These are phyloP conservation scores for Sarocladiaceae sp. DNA, from an alignment of 2,329 filamentous ascomycete species.

Conservation along the genomic window DNA sequence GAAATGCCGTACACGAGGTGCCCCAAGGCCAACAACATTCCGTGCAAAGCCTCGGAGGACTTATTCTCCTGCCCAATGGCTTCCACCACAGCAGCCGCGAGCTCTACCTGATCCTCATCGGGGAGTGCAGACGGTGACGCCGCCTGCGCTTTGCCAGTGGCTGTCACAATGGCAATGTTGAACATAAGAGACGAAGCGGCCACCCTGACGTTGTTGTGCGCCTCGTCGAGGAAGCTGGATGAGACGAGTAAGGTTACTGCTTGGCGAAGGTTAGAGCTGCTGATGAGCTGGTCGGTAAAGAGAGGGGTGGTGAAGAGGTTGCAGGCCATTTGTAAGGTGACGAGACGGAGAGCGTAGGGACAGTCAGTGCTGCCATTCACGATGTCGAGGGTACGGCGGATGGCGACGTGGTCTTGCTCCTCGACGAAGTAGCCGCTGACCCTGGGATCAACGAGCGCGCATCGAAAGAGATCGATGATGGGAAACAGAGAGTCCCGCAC, in stretches of 20 bases:
- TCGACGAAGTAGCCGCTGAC: conserved; percentile 79
- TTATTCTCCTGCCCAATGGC: conserved; percentile 53
- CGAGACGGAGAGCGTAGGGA: conserved; percentile 77
- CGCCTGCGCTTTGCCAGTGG: conserved; percentile 48
- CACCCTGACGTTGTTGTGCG: conserved; percentile 67
- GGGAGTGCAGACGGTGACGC: conserved; percentile 52
- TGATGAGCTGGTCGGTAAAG: conserved; percentile 59
- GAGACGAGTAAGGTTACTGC: conserved; percentile 65
- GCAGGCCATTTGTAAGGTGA: conserved; percentile 75
- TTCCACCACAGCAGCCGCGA: conserved; percentile 75
- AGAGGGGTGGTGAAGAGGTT: conserved; percentile 76
- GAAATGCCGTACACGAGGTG: conserved; percentile 67
- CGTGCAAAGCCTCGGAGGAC: conserved; percentile 68
- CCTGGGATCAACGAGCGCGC: conserved; percentile 69
- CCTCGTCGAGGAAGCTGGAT: conserved; percentile 70
- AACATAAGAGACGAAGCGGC: conserved; percentile 78
- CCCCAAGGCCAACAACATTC: conserved; percentile 69
- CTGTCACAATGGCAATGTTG: conserved; percentile 68
- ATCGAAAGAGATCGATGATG: conserved; percentile 76
- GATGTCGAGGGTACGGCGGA: conserved; percentile 53
- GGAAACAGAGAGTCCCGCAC: conserved; percentile 66
- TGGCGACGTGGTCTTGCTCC: conserved; percentile 58
- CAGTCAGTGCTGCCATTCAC: conserved; percentile 52
- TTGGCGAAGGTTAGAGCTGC: conserved; percentile 41
- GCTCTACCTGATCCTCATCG: conserved; percentile 69